A percentile compares a stretch with the other conserved stretches of the same genome.
These are phyloP conservation scores for Apophysomyces variabilis DNA, from an alignment of 371 early-diverging fungal genomes.

Conservation along the genomic window DNA sequence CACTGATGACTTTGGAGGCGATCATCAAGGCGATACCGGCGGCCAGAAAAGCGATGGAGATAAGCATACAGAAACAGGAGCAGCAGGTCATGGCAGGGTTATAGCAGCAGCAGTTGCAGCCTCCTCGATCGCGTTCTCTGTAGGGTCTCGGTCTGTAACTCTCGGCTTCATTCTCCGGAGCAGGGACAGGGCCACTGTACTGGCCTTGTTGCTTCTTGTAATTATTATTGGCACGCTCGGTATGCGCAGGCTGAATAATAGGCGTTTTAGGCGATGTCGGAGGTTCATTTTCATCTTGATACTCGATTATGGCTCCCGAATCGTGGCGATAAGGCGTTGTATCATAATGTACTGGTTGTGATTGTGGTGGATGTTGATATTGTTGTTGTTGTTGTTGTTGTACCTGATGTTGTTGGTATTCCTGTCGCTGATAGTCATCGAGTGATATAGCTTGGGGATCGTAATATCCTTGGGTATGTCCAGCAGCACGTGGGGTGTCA, in stretches of 20 bases:
- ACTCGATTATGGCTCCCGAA: conserved; percentile 1
- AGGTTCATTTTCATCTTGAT: conserved; percentile 26
- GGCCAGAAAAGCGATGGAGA: conserved; percentile 28
- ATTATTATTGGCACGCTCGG: conserved; percentile 8
- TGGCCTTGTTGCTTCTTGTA: not conserved
- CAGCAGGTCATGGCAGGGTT: conserved; percentile 35
- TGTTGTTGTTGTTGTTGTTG: conserved; percentile 7
- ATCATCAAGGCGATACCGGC: conserved; percentile 35
- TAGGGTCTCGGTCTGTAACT: conserved; percentile 23
- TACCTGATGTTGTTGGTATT: conserved; percentile 14
- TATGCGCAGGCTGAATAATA: conserved; percentile 19
- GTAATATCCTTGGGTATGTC: conserved; percentile 15
- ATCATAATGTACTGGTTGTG: conserved; percentile 15
- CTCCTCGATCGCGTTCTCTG: conserved; percentile 15
- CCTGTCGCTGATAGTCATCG: conserved; percentile 19
- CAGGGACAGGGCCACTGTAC: conserved; percentile 7
- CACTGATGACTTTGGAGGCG: conserved; percentile 26
- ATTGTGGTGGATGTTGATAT: conserved; percentile 2
- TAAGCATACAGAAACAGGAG: conserved; percentile 30
- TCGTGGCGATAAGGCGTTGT: conserved; percentile 1
- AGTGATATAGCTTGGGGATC: conserved; percentile 26
- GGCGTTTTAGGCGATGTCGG: conserved; percentile 19
- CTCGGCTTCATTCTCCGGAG: conserved; percentile 30
- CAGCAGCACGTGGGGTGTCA: not conserved
- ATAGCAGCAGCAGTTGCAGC: conserved; percentile 30